Conservation (phyloP, 208 protist species). For the Leishmania braziliensis region DNA sequence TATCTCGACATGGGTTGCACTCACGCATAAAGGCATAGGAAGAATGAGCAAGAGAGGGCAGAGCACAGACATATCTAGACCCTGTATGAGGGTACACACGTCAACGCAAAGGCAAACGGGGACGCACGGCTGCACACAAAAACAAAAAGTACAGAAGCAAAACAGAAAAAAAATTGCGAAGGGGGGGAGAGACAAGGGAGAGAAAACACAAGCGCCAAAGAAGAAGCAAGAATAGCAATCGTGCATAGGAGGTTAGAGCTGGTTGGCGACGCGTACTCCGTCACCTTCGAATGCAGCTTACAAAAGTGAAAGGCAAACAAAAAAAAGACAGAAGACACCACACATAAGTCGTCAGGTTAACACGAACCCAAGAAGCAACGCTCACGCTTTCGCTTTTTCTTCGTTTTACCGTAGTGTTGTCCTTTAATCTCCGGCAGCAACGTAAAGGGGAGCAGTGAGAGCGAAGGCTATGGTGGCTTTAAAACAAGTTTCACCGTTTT, state of each 20-base stretch:
- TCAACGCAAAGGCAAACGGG: not conserved
- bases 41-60: not conserved
- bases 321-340: not conserved
- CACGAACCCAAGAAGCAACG: not conserved
- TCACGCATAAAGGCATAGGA: not conserved
- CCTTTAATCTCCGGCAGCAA: not conserved
- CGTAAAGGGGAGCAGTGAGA: not conserved
- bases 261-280: conserved; percentile 4
- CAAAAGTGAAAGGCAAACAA: not conserved
- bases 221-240: not conserved
- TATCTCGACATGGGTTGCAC: not conserved
- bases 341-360: not conserved
- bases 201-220: not conserved
- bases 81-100: not conserved
- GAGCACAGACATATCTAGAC: not conserved
- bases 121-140: not conserved
- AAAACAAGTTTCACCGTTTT: not conserved
- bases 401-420: not conserved
- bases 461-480: not conserved
- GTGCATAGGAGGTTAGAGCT: not conserved
- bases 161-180: not conserved
- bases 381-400: not conserved
- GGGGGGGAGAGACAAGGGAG: not conserved
- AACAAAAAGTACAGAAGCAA: not conserved
- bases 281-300: not conserved